phyloP scores from a whole-genome alignment of 306 rosid species.

The Quercus alba region DNA sequence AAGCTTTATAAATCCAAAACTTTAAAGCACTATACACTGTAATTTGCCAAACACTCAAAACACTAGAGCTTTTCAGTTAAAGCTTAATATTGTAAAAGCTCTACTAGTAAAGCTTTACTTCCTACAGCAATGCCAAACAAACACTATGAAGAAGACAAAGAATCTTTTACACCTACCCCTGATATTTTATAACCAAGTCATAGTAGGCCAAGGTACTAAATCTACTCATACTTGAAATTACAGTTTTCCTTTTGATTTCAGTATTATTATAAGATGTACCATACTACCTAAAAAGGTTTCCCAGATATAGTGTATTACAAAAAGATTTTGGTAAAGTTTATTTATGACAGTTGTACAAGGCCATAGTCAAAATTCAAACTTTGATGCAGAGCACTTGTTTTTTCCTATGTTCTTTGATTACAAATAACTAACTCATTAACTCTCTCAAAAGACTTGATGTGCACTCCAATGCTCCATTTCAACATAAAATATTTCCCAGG shows the following conservation, averaged over 20 bases:
- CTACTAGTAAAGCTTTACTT: no score
- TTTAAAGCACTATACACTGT: no score
- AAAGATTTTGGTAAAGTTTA: neutral
- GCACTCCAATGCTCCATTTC: neutral
- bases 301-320: neutral
- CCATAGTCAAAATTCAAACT: neutral
- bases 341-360: neutral
- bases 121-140: no score
- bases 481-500: no score
- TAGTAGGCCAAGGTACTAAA: neutral
- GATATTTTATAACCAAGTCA: neutral
- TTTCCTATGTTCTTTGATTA: neutral
- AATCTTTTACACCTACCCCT: neutral
- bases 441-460: no score
- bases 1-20: no score
- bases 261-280: neutral
- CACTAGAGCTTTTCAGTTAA: no score
- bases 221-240: neutral
- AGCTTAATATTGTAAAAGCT: neutral
- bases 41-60: no score
- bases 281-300: neutral
- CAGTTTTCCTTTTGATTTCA: neutral
- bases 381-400: neutral
- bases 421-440: neutral
- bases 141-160: neutral